Conservation (phyloP, 1,284 basidiomycete species). For the Apiotrichum mycotoxinovorans region DNA sequence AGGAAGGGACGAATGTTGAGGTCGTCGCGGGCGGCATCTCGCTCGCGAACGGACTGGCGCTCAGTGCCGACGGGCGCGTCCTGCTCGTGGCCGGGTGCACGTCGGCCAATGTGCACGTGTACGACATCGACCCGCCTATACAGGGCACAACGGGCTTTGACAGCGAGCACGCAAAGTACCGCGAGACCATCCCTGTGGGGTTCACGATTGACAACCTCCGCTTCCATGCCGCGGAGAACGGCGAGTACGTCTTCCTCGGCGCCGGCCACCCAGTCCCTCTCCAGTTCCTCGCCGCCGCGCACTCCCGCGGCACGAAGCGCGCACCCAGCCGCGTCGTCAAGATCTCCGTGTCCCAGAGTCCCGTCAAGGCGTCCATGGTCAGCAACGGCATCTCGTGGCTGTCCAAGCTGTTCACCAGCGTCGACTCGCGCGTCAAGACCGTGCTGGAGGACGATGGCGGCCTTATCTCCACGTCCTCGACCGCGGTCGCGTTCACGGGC, state of each 20-base stretch:
- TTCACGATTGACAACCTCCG: slow-evolving; percentile 11
- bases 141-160: background rate
- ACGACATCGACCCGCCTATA: slow-evolving; percentile 7
- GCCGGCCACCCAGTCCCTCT: slow-evolving; percentile 7
- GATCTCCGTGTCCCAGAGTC: background rate
- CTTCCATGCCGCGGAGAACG: background rate
- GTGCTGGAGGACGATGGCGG: slow-evolving; percentile 10
- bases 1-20: background rate
- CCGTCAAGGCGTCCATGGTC: background rate
- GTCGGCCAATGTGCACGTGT: slow-evolving; percentile 6
- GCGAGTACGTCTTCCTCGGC: slow-evolving; percentile 9
- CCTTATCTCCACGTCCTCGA: slow-evolving; percentile 1
- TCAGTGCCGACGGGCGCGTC: slow-evolving; percentile 7
- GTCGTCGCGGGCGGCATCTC: background rate
- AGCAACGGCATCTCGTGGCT: background rate
- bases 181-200: slow-evolving; percentile 12
- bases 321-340: background rate
- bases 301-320: background rate
- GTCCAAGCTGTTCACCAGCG: slow-evolving; percentile 3
- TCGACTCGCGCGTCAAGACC: slow-evolving; percentile 4
- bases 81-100: slow-evolving; percentile 4
- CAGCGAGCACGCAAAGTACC: background rate
- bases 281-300: background rate
- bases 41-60: slow-evolving; percentile 4
- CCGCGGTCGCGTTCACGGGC: slow-evolving; percentile 1